These are phyloP conservation scores for Neostapfia colusana DNA, from an alignment of 176 grass and related monocot genomes.

Conservation along the genomic window DNA sequence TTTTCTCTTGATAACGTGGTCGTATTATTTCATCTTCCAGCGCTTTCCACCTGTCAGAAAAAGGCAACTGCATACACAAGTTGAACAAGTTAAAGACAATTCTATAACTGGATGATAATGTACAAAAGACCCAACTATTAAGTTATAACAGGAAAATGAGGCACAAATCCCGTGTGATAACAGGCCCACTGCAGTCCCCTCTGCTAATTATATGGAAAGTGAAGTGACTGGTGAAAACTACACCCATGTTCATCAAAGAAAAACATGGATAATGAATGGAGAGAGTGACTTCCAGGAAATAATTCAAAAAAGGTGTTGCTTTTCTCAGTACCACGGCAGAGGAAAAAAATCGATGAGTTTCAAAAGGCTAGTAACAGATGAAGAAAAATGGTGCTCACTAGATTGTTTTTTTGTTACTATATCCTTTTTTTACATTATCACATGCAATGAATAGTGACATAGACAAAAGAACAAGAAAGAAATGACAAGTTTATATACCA, in stretches of 20 bases:
- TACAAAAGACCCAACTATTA: neutral
- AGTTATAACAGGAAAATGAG: slow-evolving; percentile 3
- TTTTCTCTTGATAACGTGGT: slow-evolving; percentile 70
- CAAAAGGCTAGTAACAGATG: no score
- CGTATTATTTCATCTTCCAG: slow-evolving; percentile 93
- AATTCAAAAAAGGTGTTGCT: neutral
- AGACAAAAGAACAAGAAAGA: neutral
- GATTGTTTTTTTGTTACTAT: no score
- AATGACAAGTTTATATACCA: neutral
- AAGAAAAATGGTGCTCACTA: neutral
- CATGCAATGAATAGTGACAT: neutral
- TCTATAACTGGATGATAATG: neutral
- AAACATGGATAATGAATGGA: neutral
- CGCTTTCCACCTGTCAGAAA: slow-evolving; percentile 94
- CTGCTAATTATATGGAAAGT: neutral
- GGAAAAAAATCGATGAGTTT: no score
- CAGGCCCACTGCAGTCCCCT: neutral
- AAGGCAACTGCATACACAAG: slow-evolving; percentile 71
- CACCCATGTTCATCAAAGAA: neutral
- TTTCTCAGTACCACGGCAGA: neutral
- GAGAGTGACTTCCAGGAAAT: neutral
- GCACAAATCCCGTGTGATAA: neutral
- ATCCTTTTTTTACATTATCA: neutral
- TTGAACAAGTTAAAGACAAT: no score
- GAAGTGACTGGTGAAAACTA: neutral